These are phyloP conservation scores for Hamigera avellanea DNA, from an alignment of 495 filamentous ascomycete genomes.

Conservation along the genomic window DNA sequence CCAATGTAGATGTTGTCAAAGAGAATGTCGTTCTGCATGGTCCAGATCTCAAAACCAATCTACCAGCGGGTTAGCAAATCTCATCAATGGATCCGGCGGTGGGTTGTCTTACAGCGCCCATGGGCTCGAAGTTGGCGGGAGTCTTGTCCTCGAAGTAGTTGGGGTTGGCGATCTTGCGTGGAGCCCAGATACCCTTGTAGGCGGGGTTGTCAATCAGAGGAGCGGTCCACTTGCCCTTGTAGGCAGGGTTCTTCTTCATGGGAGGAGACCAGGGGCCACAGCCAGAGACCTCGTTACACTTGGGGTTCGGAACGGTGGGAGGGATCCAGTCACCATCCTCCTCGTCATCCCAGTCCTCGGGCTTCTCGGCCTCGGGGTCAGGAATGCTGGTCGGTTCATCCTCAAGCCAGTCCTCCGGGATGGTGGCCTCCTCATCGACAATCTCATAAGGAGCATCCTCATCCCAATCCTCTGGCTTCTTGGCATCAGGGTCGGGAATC, in stretches of 20 bases:
- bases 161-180: conserved; percentile 94
- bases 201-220: conserved; percentile 94
- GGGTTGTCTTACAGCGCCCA: conserved; percentile 70
- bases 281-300: conserved; percentile 86
- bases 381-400: conserved; percentile 76
- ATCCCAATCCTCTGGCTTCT: conserved; percentile 97
- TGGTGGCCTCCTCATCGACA: conserved; percentile 80
- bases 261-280: conserved; percentile 91
- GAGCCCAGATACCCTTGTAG: conserved; percentile 95
- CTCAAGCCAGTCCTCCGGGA: conserved; percentile 94
- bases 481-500: conserved; percentile 87
- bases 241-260: conserved; percentile 88
- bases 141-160: conserved; percentile 96
- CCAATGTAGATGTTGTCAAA: conserved; percentile 99
- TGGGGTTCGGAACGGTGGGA: conserved; percentile 89
- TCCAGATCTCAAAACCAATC: conserved; percentile 99
- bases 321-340: conserved; percentile 98
- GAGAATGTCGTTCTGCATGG: conserved; percentile 97
- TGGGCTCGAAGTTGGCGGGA: conserved; percentile 92
- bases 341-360: conserved; percentile 99
- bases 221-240: conserved; percentile 98
- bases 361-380: conserved; percentile 96
- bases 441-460: conserved; percentile 97
- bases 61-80: conserved; percentile 16
- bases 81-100: conserved; percentile 1